Base-by-base conservation (phyloP, 2,329 filamentous ascomycete species). In the Daldinia eschscholtzii region DNA sequence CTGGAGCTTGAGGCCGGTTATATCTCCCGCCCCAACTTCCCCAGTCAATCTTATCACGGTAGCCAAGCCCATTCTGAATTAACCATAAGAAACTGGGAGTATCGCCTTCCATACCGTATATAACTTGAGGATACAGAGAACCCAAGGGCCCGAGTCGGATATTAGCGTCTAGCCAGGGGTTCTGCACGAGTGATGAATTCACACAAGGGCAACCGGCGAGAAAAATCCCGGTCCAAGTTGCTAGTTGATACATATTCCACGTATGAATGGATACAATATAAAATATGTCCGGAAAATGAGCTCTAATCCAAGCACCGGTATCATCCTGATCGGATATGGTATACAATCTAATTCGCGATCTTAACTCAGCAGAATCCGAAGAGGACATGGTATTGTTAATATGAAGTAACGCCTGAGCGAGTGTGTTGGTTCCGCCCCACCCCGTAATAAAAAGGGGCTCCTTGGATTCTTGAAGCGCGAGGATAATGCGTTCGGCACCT, bases 11-110 rank as follows among this genome's bases (percentile, higher is more conserved):
- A 4, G 63, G 52, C 2, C 42, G 52, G 20, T 20, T 57, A 12
- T 66, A 66, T 55, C 64, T 42, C 3, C 64, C 64, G 15, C 64
- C 64, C 64, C 64, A 66, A 46, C 33, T 55, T 10, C 58, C 63
- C 58, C 64, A 66, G 3, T 62, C 42, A 28, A 58, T 57, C 2
- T 20, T 46, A 35, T 58, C 53, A 12, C 41, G 52, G 23, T 61
- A 61, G n/a, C 50, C 63, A 18, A 61, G 63, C 18, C 63, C 63
- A 28, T 65, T 65, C 33, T 65, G 57, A 18, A 60, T 35, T 26
- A 65, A 12, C 56, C 50, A 61, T 1, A 61, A 33, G 23, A 61
- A 65, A 18, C 57, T 57, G 12, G 63, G 63, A 2, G 57, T 65
- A 28, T 61, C 44, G 7, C 44, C 44, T 46, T 46, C 44, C 44